Evolutionary conservation across 352 stramenopile species (phyloP).

Genomic region (Phytophthora gonapodyides): DNA sequence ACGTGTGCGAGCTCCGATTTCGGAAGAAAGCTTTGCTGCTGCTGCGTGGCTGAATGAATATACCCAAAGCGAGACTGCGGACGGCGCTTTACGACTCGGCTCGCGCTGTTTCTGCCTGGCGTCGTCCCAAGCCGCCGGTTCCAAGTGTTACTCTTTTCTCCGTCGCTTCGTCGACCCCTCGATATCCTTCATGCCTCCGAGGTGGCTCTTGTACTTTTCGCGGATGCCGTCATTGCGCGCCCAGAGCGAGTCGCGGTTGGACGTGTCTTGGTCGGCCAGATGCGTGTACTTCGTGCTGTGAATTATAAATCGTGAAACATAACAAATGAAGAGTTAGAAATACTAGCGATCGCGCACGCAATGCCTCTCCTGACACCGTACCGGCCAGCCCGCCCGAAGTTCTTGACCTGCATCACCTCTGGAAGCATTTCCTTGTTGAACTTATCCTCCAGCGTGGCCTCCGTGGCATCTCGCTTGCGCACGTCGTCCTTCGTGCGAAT

Average conservation of each 20-base stretch:
- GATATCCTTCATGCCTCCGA: constrained; percentile 78
- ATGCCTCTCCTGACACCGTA: too few species aligned
- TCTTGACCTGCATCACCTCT: constrained; percentile 98
- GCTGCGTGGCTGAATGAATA: constrained; percentile 47
- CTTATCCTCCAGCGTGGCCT: constrained; percentile 92
- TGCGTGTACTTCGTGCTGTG: constrained; percentile 97
- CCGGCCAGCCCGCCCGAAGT: constrained; percentile 96
- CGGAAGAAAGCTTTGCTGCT: constrained; percentile 37
- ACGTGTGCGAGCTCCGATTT: constrained; percentile 37
- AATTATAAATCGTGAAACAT: constrained; percentile 26
- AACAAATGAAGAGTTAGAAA: constrained; percentile 20
- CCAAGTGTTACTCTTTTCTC: constrained; percentile 66
- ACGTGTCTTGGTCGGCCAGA: constrained; percentile 97
- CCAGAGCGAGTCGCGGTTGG: constrained; percentile 79
- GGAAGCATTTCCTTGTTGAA: constrained; percentile 95
- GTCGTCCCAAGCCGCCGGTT: constrained; percentile 39
- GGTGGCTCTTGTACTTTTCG: constrained; percentile 77
- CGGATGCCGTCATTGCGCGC: constrained; percentile 78
- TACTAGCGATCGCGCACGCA: constrained; percentile 8
- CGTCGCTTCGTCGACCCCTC: constrained; percentile 56
- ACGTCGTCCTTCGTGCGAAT: constrained; percentile 90
- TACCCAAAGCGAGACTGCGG: constrained; percentile 43
- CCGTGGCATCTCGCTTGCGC: constrained; percentile 88
- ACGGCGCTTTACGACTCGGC: constrained; percentile 45
- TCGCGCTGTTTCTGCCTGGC: constrained; percentile 40